Evolutionary conservation across 2,329 filamentous ascomycete genomes (phyloP), one percentile per base, ranked within the genome.

Genomic region (Fusarium praegraminearum): DNA sequence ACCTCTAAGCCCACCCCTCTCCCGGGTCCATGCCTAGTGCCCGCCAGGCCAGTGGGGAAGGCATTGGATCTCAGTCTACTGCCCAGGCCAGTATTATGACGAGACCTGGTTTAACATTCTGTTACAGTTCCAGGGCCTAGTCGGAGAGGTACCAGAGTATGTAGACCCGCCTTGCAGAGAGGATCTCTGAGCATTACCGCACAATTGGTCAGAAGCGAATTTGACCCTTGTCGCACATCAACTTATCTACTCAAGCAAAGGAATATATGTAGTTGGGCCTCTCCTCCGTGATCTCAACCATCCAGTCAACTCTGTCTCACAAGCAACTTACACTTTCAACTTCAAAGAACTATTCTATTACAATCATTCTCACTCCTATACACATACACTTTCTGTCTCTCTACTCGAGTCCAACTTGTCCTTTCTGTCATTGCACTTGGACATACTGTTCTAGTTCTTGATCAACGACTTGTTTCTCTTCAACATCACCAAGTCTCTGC

Each of bases 131-230:
- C 60, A 68, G 71, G 53, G 57, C 71, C 60, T 72, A 62, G 73
- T 74, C 69, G 64, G 57, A 70, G 58, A 74, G 68, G 62, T 65
- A 65, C 71, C 57, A 64, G 61, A 72, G 58, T 53, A 53, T 59
- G 44, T 41, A 67, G 71, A 70, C 73, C 63, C 65, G 70, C 70
- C 67, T 60, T 60, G 26, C 56, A 59, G 69, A 76, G 73, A 76
- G 73, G 75, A 76, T 78, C 76, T 77, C 70, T 67, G 71, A 70
- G 64, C 63, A 64, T 68, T 75, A 70, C 76, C 75, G 65, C 65
- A 72, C 75, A 76, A 77, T 78, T 78, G 76, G 76, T 75, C 76
- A 61, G 62, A 57, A 67, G 66, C 69, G 66, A 73, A 69, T 73
- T 66, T 64, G 65, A 74, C 75, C 76, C 75, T 66, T 75, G 73